phyloP scores from a whole-genome alignment of 192 early-diverging fungal genomes.

The Backusella liffmaniae region DNA sequence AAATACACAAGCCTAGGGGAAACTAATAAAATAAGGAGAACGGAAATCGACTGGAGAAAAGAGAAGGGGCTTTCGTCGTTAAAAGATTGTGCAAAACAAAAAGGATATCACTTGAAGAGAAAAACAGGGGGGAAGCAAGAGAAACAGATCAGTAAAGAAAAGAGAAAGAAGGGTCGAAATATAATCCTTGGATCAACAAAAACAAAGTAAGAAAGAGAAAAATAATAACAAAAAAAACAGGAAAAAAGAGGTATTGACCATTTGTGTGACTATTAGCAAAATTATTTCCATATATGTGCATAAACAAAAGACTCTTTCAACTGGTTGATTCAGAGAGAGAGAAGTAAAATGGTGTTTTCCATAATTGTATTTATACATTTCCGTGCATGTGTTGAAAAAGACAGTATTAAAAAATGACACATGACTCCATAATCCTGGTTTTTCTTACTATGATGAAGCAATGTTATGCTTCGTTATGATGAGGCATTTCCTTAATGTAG shows the following conservation, averaged over 20 bases:
- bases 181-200: neutral
- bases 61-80: neutral
- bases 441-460: neutral
- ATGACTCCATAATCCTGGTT: neutral
- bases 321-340: neutral
- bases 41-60: neutral
- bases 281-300: neutral
- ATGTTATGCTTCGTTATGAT: neutral
- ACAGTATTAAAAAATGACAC: neutral
- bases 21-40: conserved; percentile 4
- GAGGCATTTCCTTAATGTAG: neutral
- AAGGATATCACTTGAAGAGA: neutral
- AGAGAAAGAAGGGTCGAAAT: neutral
- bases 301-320: neutral
- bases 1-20: conserved; percentile 1
- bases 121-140: neutral
- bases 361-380: neutral
- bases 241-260: neutral
- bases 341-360: neutral
- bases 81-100: neutral
- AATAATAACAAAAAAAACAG: conserved; percentile 3
- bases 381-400: neutral
- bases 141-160: neutral
- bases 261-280: conserved; percentile 4
- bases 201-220: neutral